These are phyloP conservation scores for Ogataea populi-albae DNA, from an alignment of 805 yeast genomes.

Conservation along the genomic window DNA sequence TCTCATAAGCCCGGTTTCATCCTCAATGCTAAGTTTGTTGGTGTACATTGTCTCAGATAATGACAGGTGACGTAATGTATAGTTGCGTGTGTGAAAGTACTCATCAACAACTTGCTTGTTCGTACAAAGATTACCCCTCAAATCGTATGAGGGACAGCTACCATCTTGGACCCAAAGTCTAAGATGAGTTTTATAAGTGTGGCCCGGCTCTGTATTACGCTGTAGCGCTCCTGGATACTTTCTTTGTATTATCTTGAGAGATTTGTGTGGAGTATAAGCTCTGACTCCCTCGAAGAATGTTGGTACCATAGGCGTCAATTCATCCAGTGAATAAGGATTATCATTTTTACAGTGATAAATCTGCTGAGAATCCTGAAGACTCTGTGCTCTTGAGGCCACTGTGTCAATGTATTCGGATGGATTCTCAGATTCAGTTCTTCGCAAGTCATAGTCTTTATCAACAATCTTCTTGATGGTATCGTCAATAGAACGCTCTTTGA, in stretches of 20 bases:
- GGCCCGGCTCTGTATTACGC: conserved; percentile 37
- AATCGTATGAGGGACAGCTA: conserved; percentile 27
- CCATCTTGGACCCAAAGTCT: conserved; percentile 51
- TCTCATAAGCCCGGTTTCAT: conserved; percentile 28
- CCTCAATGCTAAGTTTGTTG: conserved; percentile 14
- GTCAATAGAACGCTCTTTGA: conserved; percentile 15
- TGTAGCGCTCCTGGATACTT: conserved; percentile 46
- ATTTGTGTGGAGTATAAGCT: conserved; percentile 50
- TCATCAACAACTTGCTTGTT: conserved; percentile 31
- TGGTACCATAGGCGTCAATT: conserved; percentile 47
- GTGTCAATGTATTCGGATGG: conserved; percentile 15
- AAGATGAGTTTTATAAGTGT: conserved; percentile 48
- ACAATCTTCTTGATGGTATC: conserved; percentile 17
- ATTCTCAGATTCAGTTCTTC: conserved; percentile 13
- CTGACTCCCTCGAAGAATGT: conserved; percentile 54
- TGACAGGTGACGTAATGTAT: conserved; percentile 24
- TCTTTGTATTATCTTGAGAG: conserved; percentile 38
- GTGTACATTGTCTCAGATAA: conserved; percentile 12
- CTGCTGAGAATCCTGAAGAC: conserved; percentile 22
- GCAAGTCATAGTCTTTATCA: conserved; percentile 19
- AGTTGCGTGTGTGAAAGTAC: conserved; percentile 30
- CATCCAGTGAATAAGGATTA: conserved; percentile 46
- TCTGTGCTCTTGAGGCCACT: conserved; percentile 9
- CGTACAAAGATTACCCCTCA: conserved; percentile 29
- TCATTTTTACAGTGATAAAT: conserved; percentile 53